A percentile compares a stretch with the other conserved stretches of the same genome.
Conservation (phyloP, 225 moss, liverwort and hornwort genomes). For the Pleurozium schreberi region DNA sequence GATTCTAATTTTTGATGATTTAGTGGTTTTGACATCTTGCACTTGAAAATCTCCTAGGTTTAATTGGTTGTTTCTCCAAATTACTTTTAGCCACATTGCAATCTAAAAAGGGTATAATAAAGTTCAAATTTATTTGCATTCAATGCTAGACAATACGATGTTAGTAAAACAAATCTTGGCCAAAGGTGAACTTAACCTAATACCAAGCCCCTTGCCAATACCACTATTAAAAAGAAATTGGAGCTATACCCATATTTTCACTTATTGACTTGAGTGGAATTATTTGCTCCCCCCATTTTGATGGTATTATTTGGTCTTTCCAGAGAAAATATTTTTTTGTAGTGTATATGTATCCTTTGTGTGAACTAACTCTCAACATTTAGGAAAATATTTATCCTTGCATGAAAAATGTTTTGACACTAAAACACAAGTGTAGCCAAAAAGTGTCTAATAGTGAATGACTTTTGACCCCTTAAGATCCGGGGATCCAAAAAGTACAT, state of each 20-base stretch:
- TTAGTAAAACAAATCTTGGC: neutral
- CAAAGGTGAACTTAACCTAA: rapidly evolving
- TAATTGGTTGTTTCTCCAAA: rapidly evolving
- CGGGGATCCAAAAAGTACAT: no score
- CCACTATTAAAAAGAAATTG: neutral
- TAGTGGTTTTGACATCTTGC: neutral
- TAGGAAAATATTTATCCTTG: neutral
- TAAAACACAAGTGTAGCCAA: neutral
- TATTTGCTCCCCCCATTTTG: rapidly evolving
- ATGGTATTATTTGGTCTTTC: no score
- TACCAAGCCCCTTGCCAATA: rapidly evolving
- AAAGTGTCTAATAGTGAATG: neutral
- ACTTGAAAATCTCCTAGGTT: rapidly evolving
- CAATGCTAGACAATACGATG: rapidly evolving
- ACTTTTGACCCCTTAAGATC: no score
- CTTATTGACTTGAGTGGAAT: neutral
- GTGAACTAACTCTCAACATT: neutral
- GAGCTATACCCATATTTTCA: neutral
- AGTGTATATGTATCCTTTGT: rapidly evolving
- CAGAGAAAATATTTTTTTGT: no score
- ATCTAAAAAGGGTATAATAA: rapidly evolving
- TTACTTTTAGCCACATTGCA: neutral
- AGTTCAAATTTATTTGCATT: neutral
- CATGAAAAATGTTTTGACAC: neutral
- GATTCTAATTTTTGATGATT: neutral